These are phyloP conservation scores for Pichia paraexigua DNA, from an alignment of 805 yeast species.

Conservation along the genomic window DNA sequence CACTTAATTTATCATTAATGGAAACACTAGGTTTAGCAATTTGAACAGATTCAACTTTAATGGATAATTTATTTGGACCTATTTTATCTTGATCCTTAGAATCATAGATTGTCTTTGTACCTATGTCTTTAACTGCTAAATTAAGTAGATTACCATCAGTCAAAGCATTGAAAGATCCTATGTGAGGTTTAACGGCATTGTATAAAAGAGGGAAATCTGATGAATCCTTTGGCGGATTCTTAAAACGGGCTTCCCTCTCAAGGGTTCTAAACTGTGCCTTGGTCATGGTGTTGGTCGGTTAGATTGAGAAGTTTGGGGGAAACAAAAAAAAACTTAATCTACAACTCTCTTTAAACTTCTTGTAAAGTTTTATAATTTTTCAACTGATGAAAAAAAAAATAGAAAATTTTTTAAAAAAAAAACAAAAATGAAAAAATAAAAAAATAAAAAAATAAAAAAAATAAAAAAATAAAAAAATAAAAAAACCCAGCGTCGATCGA, in stretches of 20 bases:
- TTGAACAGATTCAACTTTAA: conserved; percentile 86
- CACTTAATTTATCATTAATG: conserved; percentile 59
- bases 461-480: no score
- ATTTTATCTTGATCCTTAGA: conserved; percentile 56
- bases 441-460: background rate
- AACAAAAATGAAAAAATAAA: background rate
- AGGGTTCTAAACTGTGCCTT: conserved; percentile 68
- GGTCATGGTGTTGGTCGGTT: conserved; percentile 2
- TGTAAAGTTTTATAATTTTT: background rate
- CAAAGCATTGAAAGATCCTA: conserved; percentile 92
- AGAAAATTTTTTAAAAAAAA: background rate
- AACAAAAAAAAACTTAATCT: background rate
- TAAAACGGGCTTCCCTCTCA: conserved; percentile 79
- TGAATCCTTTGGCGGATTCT: conserved; percentile 83
- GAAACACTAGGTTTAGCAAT: conserved; percentile 78
- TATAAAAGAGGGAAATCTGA: conserved; percentile 72
- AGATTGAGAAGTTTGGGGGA: background rate
- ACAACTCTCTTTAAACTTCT: background rate
- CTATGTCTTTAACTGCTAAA: conserved; percentile 82
- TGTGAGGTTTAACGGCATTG: conserved; percentile 91
- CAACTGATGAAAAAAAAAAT: background rate
- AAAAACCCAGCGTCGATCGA: background rate
- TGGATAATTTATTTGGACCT: conserved; percentile 70
- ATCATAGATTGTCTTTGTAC: conserved; percentile 78
- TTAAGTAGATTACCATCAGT: conserved; percentile 82